Base-by-base conservation (phyloP, 2,329 filamentous ascomycete species). In the Coniella lustricola region DNA sequence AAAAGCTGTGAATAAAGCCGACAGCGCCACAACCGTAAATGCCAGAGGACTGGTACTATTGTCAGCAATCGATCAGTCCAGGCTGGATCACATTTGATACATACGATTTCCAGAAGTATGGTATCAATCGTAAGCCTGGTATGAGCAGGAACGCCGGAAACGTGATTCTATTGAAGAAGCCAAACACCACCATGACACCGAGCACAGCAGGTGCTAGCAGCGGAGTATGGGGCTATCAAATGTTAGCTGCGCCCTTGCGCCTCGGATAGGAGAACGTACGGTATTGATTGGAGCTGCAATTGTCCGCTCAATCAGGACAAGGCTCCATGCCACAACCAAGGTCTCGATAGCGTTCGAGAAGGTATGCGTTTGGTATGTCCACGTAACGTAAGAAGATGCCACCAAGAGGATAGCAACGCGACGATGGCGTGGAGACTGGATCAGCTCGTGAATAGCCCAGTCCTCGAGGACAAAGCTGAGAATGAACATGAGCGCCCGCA, bases 291-390 rank as follows among this genome's bases (percentile, higher is more conserved):
- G 52, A 3, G 49, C 47, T 56, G 85, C 82, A 39, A 85, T 74
- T 57, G 97, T 93, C 63, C 91, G 84, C 66, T 87, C 82, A 53
- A 96, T 90, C 64, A 98, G 70, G 41, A 97, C 90, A 65, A 98
- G 70, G 61, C 87, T 90, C 93, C 93, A 98, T 46, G 88, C 80
- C 44, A 98, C 90, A 44, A 91, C 77, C 58, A 98, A 73, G 3
- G 93, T 97, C 71, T 98, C 93, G 56, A 97, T 79, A 53, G 91
- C 94, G 69, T 98, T 98, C 54, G 91, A 97, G 66, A 98, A 97
- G 12, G 93, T 97, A 68, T 98, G 93, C 16, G 89, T 93, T 69
- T 98, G 93, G 69, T 91, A 95, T 38, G 91, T 96, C 91, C 93
- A 98, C 41, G 93, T 98, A 58, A 96, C 91, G 68, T 97, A 98